Percentiles rank a stretch among this genome's conserved stretches.
Conservation (phyloP, 2,329 filamentous ascomycete genomes). For the Penicillium sp. region DNA sequence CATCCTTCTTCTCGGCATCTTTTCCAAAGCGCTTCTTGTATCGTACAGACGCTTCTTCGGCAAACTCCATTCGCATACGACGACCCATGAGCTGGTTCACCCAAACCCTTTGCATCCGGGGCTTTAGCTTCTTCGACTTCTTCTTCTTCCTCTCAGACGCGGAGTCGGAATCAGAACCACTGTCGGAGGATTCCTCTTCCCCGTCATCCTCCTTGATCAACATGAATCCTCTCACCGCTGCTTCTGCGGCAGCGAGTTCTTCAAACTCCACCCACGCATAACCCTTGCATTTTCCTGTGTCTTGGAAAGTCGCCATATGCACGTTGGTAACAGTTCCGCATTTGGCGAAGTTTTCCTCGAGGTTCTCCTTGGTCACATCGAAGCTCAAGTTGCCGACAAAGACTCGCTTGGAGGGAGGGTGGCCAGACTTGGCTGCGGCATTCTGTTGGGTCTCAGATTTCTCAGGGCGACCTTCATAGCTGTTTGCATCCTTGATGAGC, state of each 20-base stretch:
- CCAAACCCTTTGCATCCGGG: constrained; percentile 64
- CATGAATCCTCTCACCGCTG: constrained; percentile 77
- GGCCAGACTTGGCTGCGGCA: constrained; percentile 41
- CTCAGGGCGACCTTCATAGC: constrained; percentile 82
- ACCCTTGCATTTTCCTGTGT: constrained; percentile 96
- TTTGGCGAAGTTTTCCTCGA: constrained; percentile 76
- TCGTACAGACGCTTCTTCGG: constrained; percentile 81
- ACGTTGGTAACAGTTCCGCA: constrained; percentile 81
- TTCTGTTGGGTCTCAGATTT: constrained; percentile 52
- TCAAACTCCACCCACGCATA: constrained; percentile 94
- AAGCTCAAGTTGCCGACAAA: constrained; percentile 91
- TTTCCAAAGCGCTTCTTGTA: constrained; percentile 95
- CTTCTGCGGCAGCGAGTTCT: constrained; percentile 69
- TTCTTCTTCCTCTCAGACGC: constrained; percentile 31
- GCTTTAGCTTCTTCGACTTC: constrained; percentile 38
- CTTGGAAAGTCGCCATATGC: constrained; percentile 92
- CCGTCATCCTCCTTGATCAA: constrained; percentile 55
- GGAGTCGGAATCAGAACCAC: constrained; percentile 46
- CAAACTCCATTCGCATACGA: constrained; percentile 82
- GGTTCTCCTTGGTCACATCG: constrained; percentile 73
- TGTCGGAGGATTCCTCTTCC: constrained; percentile 47
- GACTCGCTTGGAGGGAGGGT: constrained; percentile 72
- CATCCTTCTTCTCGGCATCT: constrained; percentile 50
- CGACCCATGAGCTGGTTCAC: constrained; percentile 81
- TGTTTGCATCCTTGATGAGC: constrained; percentile 89